Evolutionary conservation across 2,329 filamentous ascomycete species (phyloP).

Genomic region (Rasamsonia emersonii): DNA sequence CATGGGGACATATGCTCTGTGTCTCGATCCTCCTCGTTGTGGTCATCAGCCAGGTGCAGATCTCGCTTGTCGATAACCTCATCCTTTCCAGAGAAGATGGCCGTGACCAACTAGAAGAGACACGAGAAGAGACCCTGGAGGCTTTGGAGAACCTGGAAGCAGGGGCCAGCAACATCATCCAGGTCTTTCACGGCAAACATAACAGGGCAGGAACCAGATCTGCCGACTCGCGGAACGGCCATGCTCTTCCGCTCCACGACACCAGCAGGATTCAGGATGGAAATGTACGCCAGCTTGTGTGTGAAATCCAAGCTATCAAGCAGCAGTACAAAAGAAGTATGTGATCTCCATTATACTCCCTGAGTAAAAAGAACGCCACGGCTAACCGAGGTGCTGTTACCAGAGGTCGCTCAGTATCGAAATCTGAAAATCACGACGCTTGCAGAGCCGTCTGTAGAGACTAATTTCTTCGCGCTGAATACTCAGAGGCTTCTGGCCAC

Average conservation of each 20-base stretch:
- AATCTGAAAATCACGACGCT: too few species aligned
- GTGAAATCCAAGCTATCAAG: not conserved
- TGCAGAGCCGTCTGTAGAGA: not conserved
- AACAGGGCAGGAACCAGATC: not conserved
- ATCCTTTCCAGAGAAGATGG: not conserved
- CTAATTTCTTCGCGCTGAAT: not conserved
- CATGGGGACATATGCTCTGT: constrained; percentile 5
- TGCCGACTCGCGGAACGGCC: not conserved
- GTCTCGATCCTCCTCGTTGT: constrained; percentile 6
- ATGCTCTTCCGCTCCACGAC: not conserved
- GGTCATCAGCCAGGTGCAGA: constrained; percentile 5
- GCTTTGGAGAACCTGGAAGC: constrained; percentile 2
- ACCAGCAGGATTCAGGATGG: not conserved
- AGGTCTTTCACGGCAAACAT: constrained; percentile 1
- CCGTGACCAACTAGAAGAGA: constrained; percentile 1
- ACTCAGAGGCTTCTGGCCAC: not conserved
- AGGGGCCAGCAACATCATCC: not conserved
- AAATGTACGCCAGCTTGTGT: not conserved
- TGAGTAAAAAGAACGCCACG: not conserved
- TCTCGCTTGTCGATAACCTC: constrained; percentile 7
- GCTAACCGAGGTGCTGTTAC: not conserved
- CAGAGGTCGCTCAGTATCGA: not conserved
- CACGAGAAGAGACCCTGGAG: not conserved
- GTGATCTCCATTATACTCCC: not conserved
- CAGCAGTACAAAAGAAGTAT: not conserved